Evolutionary conservation across 1,284 basidiomycete genomes (phyloP).

Genomic region (Coniophora puteana): DNA sequence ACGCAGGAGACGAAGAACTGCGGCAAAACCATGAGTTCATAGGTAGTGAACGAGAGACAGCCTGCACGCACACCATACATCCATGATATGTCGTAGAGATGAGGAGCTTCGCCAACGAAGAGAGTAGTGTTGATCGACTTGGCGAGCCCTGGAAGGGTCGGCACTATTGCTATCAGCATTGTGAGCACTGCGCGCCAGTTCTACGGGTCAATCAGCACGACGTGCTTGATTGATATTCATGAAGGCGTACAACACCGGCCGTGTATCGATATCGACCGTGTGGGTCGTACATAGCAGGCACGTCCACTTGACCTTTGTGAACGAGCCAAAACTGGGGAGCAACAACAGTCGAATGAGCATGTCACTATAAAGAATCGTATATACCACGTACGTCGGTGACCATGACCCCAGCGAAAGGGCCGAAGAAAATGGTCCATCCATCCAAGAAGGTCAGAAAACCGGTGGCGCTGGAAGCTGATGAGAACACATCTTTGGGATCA

Average conservation of each 20-base stretch:
- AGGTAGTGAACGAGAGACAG: neutral
- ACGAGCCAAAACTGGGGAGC: conserved; percentile 4
- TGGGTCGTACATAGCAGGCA: conserved; percentile 7
- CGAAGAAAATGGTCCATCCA: conserved; percentile 7
- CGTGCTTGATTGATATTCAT: neutral
- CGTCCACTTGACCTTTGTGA: conserved; percentile 3
- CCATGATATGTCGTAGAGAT: conserved; percentile 7
- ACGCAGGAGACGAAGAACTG: conserved; percentile 9
- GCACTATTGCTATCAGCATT: conserved; percentile 4
- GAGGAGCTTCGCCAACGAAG: conserved; percentile 2
- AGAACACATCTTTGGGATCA: conserved; percentile 10
- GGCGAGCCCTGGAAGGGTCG: conserved; percentile 4
- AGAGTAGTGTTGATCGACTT: conserved; percentile 3
- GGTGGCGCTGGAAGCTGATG: conserved; percentile 33
- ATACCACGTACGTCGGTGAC: conserved; percentile 2
- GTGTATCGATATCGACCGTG: conserved; percentile 6
- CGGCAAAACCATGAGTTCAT: neutral
- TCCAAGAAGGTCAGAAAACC: conserved; percentile 42
- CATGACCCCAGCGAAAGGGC: conserved; percentile 7
- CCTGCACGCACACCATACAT: conserved; percentile 5
- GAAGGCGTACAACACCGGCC: conserved; percentile 1
- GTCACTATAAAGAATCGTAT: neutral
- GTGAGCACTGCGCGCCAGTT: conserved; percentile 7
- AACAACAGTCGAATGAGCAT: neutral
- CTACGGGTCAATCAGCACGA: neutral